These are phyloP conservation scores for Colletotrichum cereale DNA, from an alignment of 2,329 filamentous ascomycete genomes.

Conservation along the genomic window DNA sequence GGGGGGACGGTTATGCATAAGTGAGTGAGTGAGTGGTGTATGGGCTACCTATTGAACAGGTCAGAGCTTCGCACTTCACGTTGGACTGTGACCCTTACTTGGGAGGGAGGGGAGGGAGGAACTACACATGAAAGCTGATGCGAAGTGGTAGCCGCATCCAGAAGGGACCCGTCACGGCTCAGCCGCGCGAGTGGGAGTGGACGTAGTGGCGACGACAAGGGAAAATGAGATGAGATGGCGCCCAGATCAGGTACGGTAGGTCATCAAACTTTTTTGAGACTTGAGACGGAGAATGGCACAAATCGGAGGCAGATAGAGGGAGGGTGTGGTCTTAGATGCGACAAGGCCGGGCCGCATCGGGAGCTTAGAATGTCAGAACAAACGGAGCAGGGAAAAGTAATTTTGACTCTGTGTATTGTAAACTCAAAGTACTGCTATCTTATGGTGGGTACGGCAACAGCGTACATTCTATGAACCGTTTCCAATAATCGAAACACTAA, in stretches of 20 bases:
- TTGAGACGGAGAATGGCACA: neutral
- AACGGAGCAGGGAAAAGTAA: neutral
- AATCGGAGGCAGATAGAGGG: neutral
- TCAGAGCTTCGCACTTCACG: neutral
- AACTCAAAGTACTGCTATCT: slow-evolving; percentile 38
- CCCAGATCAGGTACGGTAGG: neutral
- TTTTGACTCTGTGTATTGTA: slow-evolving; percentile 36
- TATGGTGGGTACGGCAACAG: slow-evolving; percentile 25
- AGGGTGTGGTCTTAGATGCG: neutral
- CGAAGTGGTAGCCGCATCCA: neutral
- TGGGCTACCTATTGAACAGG: too few species aligned
- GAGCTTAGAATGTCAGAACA: neutral
- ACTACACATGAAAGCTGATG: too few species aligned
- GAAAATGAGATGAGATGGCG: neutral
- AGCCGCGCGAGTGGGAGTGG: neutral
- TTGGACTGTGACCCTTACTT: neutral
- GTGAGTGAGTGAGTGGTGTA: too few species aligned
- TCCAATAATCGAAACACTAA: slow-evolving; percentile 18
- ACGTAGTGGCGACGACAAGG: neutral
- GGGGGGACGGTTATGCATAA: neutral
- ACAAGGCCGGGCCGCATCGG: neutral
- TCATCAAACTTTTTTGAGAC: too few species aligned
- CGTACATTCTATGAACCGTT: slow-evolving; percentile 39
- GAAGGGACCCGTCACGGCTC: neutral
- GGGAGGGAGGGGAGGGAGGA: neutral